Base-by-base conservation (phyloP, 2,329 filamentous ascomycete genomes). In the Chaetomium globosum region DNA sequence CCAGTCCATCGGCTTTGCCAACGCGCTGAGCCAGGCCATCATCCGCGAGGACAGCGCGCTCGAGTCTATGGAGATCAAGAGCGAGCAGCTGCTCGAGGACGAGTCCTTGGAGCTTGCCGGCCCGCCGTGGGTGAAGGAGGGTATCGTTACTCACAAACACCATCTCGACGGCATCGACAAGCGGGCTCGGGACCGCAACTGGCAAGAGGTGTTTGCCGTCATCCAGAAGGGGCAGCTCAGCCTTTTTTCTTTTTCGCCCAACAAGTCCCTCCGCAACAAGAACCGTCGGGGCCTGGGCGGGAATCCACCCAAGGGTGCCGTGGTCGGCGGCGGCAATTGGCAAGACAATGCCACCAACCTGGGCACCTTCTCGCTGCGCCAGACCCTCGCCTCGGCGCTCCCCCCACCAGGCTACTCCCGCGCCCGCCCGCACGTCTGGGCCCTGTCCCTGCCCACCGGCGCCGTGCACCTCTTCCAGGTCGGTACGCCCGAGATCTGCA, bases 401-500 rank as follows among this genome's bases (percentile, higher is more conserved):
- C 95, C 95, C 9, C 85, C 93, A 0, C 94, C 95, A 0, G 95
- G 95, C 12, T 98, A 98, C 77, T 97, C 93, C 39, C 93, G 96
- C 73, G 86, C 88, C 31, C 85, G 95, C 12, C 93, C 93, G 4
- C 88, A 98, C 75, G 95, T 99, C 1, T 99, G 93, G 90, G 94
- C 95, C 2, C 80, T 99, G 59, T 96, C 91, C 68, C 81, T 99
- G 54, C 94, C 95, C 0, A 96, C 89, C 1, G 95, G 95, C 13
- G 94, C 94, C 0, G 93, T 99, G 0, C 95, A 99, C 75, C 84
- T 99, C n/a, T 99, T 99, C 83, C 93, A 98, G 74, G 95, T 95
- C 57, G 95, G 95, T 63, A 99, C 95, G 0, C 87, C 92, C 0
- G 95, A 99, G 72, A 97, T 98, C 72, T 91, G 93, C 71, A 90